Percentiles rank a stretch among this genome's conserved stretches.
Evolutionary conservation across 805 yeast species (phyloP).

Genomic region (Candida incommunis): DNA sequence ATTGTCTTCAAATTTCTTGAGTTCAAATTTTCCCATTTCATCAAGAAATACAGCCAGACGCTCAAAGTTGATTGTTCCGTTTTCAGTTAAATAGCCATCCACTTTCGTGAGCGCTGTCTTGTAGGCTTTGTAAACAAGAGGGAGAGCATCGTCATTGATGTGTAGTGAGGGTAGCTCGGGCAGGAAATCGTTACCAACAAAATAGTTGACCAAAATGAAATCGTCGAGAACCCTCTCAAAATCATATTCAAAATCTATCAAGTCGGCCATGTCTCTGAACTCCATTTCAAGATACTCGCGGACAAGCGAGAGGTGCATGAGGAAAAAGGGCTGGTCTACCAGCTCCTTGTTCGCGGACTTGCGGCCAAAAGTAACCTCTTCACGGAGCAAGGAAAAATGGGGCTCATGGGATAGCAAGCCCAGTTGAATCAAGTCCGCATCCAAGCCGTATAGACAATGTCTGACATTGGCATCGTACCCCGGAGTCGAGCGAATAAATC

Average conservation of each 20-base stretch:
- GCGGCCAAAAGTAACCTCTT: conserved; percentile 84
- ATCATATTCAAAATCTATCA: conserved; percentile 50
- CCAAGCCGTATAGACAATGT: conserved; percentile 95
- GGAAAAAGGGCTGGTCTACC: conserved; percentile 64
- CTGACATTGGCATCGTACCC: conserved; percentile 82
- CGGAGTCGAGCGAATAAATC: conserved; percentile 79
- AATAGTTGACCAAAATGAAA: conserved; percentile 80
- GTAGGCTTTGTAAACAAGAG: conserved; percentile 78
- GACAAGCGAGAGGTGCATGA: conserved; percentile 73
- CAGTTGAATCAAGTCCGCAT: conserved; percentile 92
- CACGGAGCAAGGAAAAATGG: conserved; percentile 77
- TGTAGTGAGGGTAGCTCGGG: conserved; percentile 93
- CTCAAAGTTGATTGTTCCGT: conserved; percentile 65
- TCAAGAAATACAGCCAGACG: conserved; percentile 67
- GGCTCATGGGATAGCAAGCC: conserved; percentile 98
- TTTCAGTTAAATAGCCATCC: conserved; percentile 76
- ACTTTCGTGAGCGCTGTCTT: conserved; percentile 58
- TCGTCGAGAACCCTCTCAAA: conserved; percentile 89
- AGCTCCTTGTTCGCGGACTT: conserved; percentile 31
- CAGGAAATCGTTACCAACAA: conserved; percentile 94
- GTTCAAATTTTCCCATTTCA: conserved; percentile 63
- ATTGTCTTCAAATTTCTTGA: conserved; percentile 73
- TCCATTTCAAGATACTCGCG: conserved; percentile 87
- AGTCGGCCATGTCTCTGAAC: conserved; percentile 54
- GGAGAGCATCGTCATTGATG: conserved; percentile 91